phyloP scores from a whole-genome alignment of 2,329 filamentous ascomycete genomes.

The Nemania diffusa region DNA sequence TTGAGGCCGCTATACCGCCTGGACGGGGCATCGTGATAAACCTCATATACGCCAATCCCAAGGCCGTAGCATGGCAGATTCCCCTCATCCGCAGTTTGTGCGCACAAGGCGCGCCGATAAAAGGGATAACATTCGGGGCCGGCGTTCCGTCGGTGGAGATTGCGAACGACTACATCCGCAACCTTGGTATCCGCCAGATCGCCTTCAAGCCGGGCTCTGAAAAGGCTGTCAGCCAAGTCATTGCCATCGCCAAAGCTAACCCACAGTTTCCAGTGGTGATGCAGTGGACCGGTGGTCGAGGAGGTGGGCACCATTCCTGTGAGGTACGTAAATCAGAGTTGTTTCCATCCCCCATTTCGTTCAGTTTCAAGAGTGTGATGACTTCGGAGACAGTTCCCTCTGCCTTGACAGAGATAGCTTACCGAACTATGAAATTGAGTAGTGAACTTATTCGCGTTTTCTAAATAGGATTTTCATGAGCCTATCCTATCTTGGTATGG shows the following conservation, averaged over 20 bases:
- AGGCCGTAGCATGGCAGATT: constrained; percentile 92
- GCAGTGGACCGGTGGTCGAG: constrained; percentile 94
- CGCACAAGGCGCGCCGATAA: constrained; percentile 72
- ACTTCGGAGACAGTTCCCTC: too few relatives aligned
- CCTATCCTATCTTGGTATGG: constrained; percentile 90
- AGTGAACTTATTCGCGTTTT: neutral
- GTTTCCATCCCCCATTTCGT: neutral
- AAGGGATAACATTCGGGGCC: constrained; percentile 90
- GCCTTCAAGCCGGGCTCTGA: constrained; percentile 91
- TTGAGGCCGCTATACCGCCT: constrained; percentile 72
- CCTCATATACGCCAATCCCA: constrained; percentile 88
- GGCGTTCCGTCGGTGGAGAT: constrained; percentile 94
- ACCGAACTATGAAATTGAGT: neutral
- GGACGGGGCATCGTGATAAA: constrained; percentile 90
- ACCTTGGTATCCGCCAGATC: constrained; percentile 90
- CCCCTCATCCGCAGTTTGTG: constrained; percentile 70
- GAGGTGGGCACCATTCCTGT: constrained; percentile 91
- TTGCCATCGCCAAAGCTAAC: constrained; percentile 94
- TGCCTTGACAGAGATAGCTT: too few relatives aligned
- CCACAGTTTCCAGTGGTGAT: constrained; percentile 88
- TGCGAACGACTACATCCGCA: constrained; percentile 91
- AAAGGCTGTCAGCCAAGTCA: constrained; percentile 85
- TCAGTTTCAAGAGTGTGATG: too few relatives aligned
- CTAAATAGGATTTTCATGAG: constrained; percentile 76
- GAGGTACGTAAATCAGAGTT: constrained; percentile 60